phyloP scores from a whole-genome alignment of 345 rosid genomes.

The Eutrema heterophyllum region DNA sequence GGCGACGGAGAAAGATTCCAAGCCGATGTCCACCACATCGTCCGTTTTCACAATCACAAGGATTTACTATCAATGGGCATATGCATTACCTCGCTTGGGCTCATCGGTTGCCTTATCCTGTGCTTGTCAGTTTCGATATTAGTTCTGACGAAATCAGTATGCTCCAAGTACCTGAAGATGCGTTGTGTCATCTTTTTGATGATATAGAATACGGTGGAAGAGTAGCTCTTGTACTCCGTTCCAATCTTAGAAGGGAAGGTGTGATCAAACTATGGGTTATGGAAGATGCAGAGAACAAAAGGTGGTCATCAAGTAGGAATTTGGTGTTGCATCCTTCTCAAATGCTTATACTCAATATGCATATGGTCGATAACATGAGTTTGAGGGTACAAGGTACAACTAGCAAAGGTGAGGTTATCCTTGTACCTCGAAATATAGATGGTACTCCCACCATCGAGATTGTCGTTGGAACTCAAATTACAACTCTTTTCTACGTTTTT shows the following conservation, averaged over 20 bases:
- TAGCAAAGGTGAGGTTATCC: not conserved
- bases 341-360: not conserved
- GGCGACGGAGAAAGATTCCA: conserved; percentile 6
- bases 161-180: not conserved
- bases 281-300: not conserved
- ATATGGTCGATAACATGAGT: not conserved
- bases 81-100: conserved; percentile 4
- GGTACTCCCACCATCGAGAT: no score
- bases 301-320: not conserved
- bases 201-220: not conserved
- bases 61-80: not conserved
- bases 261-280: not conserved
- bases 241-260: not conserved
- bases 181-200: not conserved
- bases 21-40: not conserved
- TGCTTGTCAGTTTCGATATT: not conserved
- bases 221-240: not conserved
- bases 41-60: not conserved
- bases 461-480: not conserved
- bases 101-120: not conserved
- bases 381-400: not conserved
- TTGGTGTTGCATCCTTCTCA: conserved; percentile 4
- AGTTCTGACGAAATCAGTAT: not conserved
- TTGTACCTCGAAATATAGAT: not conserved
- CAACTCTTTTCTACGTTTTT: not conserved